Conservation (phyloP, 2,329 filamentous ascomycete species). For the Fusarium avenaceum region DNA sequence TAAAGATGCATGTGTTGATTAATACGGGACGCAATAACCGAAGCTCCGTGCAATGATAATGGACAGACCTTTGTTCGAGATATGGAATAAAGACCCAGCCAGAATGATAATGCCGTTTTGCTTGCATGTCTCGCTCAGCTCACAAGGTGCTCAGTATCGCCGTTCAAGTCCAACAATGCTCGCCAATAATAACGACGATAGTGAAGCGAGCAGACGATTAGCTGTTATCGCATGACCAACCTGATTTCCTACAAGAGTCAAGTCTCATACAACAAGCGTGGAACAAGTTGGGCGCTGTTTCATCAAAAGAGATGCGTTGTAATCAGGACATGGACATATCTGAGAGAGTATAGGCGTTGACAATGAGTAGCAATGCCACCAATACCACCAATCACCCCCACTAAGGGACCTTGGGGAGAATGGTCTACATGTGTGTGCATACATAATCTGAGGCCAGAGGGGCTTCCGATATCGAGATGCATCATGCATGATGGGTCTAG, state of each 20-base stretch:
- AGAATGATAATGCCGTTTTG: constrained; percentile 15
- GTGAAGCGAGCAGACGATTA: constrained; percentile 25
- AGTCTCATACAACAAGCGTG: constrained; percentile 3
- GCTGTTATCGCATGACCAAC: constrained; percentile 31
- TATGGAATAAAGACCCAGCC: background rate
- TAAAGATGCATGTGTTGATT: constrained; percentile 24
- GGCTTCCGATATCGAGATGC: constrained; percentile 48
- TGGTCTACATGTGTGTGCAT: constrained; percentile 37
- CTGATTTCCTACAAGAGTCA: constrained; percentile 11
- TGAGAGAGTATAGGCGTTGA: constrained; percentile 30
- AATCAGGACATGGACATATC: constrained; percentile 20
- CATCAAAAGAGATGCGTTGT: constrained; percentile 19
- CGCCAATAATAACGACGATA: constrained; percentile 9
- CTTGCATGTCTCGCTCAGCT: constrained; percentile 22
- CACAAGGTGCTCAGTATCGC: constrained; percentile 9
- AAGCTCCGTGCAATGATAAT: constrained; percentile 7
- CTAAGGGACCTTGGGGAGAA: constrained; percentile 23
- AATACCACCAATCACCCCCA: constrained; percentile 42
- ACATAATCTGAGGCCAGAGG: constrained; percentile 47
- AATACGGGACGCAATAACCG: constrained; percentile 34
- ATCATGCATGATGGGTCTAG: constrained; percentile 49
- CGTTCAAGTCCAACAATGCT: constrained; percentile 5
- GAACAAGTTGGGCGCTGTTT: constrained; percentile 28
- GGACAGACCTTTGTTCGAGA: constrained; percentile 11
- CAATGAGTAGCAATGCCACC: constrained; percentile 37